These are phyloP conservation scores for Leccinum truebloodii DNA, from an alignment of 768 basidiomycete genomes.

Conservation along the genomic window DNA sequence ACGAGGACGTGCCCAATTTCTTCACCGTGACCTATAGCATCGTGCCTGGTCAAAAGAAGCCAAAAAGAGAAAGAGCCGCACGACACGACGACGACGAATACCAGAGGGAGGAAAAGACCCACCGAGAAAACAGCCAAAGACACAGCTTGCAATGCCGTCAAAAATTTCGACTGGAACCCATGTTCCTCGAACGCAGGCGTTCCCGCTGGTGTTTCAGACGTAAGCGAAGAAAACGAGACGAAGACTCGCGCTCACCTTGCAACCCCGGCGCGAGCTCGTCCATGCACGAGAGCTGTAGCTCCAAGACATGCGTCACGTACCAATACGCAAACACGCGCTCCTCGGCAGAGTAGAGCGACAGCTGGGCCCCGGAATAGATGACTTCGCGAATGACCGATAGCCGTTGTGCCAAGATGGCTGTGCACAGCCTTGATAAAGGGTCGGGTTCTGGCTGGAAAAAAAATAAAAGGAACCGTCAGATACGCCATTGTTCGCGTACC, in stretches of 20 bases:
- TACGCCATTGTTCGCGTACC: not conserved
- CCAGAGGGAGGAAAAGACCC: constrained; percentile 15
- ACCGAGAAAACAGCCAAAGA: constrained; percentile 57
- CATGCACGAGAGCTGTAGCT: constrained; percentile 54
- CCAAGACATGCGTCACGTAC: constrained; percentile 60
- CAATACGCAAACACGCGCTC: constrained; percentile 79
- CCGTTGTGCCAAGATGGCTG: constrained; percentile 55
- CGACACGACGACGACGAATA: not conserved
- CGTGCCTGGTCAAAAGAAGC: not conserved
- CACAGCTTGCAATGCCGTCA: constrained; percentile 60
- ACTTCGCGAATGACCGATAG: constrained; percentile 64
- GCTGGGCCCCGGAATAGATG: constrained; percentile 72
- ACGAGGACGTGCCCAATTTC: constrained; percentile 43
- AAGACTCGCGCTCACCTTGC: constrained; percentile 36
- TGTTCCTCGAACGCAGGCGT: constrained; percentile 44
- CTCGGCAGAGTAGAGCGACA: constrained; percentile 67
- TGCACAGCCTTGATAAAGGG: constrained; percentile 25
- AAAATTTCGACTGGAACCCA: constrained; percentile 48
- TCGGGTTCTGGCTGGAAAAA: constrained; percentile 27
- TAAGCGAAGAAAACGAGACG: not conserved
- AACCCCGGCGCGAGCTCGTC: constrained; percentile 47
- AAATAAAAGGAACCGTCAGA: constrained; percentile 5
- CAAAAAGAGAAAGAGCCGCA: not conserved
- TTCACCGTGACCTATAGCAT: constrained; percentile 47
- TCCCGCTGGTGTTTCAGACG: constrained; percentile 7